Conservation (phyloP, 441 rosid genomes). For the Melastoma candidum region DNA sequence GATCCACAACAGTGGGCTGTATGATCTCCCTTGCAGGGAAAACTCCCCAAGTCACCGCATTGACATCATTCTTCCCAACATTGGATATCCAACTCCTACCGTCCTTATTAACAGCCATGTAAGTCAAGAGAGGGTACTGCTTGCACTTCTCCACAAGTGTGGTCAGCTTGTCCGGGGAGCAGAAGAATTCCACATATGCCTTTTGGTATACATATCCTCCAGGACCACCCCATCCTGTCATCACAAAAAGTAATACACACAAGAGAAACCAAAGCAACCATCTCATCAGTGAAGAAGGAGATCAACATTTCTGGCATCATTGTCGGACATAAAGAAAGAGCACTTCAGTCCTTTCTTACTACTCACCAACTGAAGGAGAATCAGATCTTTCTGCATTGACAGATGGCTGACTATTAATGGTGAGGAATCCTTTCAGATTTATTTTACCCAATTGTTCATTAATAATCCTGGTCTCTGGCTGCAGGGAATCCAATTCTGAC, state of each 20-base stretch:
- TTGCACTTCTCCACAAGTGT: constrained; percentile 60
- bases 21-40: constrained; percentile 83
- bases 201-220: constrained; percentile 95
- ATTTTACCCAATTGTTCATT: constrained; percentile 71
- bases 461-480: constrained; percentile 87
- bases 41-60: constrained; percentile 96
- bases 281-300: no score
- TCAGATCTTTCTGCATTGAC: constrained; percentile 81
- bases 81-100: constrained; percentile 52
- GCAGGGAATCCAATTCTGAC: constrained; percentile 91
- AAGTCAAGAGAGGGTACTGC: constrained; percentile 44
- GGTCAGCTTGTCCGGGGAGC: constrained; percentile 59
- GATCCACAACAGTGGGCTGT: constrained; percentile 94
- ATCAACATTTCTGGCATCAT: no score
- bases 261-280: no score
- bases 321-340: not conserved
- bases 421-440: constrained; percentile 79
- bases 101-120: constrained; percentile 56
- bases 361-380: constrained; percentile 70
- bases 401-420: constrained; percentile 97
- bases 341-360: not conserved
- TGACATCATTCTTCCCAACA: constrained; percentile 37
- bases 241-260: not conserved
- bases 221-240: constrained; percentile 93
- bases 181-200: constrained; percentile 92